These are phyloP conservation scores for Cercospora janseana DNA, from an alignment of 2,329 filamentous ascomycete species.

Conservation along the genomic window DNA sequence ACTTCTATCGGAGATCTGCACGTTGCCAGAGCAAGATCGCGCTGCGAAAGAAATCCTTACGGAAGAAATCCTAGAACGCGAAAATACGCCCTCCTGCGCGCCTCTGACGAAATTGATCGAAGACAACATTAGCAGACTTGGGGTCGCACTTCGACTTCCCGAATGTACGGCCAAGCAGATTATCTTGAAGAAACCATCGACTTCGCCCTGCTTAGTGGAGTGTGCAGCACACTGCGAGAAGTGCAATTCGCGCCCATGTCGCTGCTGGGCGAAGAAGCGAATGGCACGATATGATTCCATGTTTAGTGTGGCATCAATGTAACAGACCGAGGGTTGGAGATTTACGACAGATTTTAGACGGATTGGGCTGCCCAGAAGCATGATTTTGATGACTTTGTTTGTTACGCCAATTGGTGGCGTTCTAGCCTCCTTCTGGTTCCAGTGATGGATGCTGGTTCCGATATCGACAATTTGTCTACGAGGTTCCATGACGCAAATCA, in stretches of 20 bases:
- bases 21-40: conserved; percentile 9
- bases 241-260: conserved; percentile 6
- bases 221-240: background rate
- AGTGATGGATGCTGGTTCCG: too few relatives aligned
- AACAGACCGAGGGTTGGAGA: background rate
- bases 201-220: conserved; percentile 5
- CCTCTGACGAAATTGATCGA: background rate
- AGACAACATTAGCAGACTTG: conserved; percentile 9
- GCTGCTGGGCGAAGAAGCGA: conserved; percentile 15
- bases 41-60: conserved; percentile 6
- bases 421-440: too few relatives aligned
- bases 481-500: too few relatives aligned
- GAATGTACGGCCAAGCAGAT: conserved; percentile 18
- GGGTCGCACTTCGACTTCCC: conserved; percentile 12
- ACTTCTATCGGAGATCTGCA: conserved; percentile 10
- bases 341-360: too few relatives aligned
- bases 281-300: conserved; percentile 7
- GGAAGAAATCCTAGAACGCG: conserved; percentile 10
- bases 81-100: background rate
- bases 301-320: conserved; percentile 6
- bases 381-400: too few relatives aligned
- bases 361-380: too few relatives aligned
- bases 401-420: too few relatives aligned
- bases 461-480: too few relatives aligned
- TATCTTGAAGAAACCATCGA: conserved; percentile 16